Percentiles rank a stretch among this genome's conserved stretches.
These are phyloP conservation scores for Alternaria panax DNA, from an alignment of 2,329 filamentous ascomycete genomes.

Conservation along the genomic window DNA sequence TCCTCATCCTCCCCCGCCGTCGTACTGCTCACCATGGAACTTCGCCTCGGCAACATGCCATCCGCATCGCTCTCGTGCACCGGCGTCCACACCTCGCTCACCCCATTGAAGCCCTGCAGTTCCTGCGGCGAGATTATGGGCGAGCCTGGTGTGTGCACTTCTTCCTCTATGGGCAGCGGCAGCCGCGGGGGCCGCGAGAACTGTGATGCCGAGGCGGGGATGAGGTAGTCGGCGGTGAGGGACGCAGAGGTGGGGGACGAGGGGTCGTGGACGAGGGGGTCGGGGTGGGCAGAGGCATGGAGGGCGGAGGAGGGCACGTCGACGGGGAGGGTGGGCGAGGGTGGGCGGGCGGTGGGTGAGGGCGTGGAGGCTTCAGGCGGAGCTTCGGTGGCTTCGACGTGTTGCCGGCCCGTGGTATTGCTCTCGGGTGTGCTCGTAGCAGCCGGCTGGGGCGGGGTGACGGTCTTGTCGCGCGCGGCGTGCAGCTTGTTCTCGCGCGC, in stretches of 20 bases:
- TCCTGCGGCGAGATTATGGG: constrained; percentile 82
- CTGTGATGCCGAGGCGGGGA: constrained; percentile 45
- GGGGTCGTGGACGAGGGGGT: constrained; percentile 15
- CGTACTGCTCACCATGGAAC: constrained; percentile 62
- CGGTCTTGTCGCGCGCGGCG: constrained; percentile 7
- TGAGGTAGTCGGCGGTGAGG: constrained; percentile 48
- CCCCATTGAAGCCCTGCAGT: constrained; percentile 1
- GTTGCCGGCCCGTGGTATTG: constrained; percentile 29
- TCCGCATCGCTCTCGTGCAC: constrained; percentile 55
- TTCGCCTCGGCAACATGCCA: constrained; percentile 62
- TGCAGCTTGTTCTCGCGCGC: constrained; percentile 14
- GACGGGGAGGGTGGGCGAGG: constrained; percentile 49
- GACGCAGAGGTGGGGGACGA: constrained; percentile 37
- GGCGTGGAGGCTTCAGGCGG: constrained; percentile 5
- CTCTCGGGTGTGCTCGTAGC: constrained; percentile 40
- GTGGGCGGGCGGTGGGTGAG: constrained; percentile 9
- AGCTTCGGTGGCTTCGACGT: neutral
- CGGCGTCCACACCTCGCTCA: constrained; percentile 52
- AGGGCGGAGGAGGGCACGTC: constrained; percentile 45
- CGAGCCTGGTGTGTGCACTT: constrained; percentile 86
- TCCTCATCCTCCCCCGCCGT: constrained; percentile 73
- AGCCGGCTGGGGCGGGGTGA: neutral
- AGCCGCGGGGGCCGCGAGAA: constrained; percentile 80
- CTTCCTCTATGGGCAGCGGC: constrained; percentile 92
- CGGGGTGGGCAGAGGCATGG: constrained; percentile 27